These are phyloP conservation scores for Smittium culicis DNA, from an alignment of 371 early-diverging fungal genomes.

Conservation along the genomic window DNA sequence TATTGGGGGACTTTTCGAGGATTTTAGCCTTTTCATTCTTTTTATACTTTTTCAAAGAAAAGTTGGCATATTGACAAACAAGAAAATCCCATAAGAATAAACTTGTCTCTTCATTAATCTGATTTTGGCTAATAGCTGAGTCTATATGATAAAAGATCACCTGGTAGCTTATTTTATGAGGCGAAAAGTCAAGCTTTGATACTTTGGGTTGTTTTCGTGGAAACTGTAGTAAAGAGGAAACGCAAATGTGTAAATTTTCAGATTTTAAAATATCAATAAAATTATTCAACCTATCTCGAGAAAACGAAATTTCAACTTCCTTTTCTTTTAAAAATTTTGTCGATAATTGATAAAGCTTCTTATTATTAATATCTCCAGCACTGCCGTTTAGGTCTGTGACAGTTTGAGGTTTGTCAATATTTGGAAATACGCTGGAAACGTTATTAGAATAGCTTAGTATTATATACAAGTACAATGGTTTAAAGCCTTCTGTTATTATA, in stretches of 20 bases:
- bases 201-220: background rate
- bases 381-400: background rate
- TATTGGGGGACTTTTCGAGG: background rate
- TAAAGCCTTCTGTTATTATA: constrained; percentile 7
- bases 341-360: background rate
- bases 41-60: background rate
- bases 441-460: background rate
- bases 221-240: background rate
- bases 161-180: background rate
- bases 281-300: background rate
- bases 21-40: background rate
- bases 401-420: background rate
- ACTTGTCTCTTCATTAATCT: background rate
- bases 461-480: background rate
- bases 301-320: background rate
- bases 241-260: background rate
- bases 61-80: background rate
- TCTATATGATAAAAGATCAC: background rate
- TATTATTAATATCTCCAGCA: background rate
- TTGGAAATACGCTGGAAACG: background rate
- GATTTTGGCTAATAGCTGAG: background rate
- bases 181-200: background rate
- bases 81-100: background rate
- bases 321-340: background rate
- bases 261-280: background rate